Evolutionary conservation across 23 red algal genomes (phyloP), one percentile per base, ranked within the genome.

Genomic region (Cyanidium caldarium): DNA sequence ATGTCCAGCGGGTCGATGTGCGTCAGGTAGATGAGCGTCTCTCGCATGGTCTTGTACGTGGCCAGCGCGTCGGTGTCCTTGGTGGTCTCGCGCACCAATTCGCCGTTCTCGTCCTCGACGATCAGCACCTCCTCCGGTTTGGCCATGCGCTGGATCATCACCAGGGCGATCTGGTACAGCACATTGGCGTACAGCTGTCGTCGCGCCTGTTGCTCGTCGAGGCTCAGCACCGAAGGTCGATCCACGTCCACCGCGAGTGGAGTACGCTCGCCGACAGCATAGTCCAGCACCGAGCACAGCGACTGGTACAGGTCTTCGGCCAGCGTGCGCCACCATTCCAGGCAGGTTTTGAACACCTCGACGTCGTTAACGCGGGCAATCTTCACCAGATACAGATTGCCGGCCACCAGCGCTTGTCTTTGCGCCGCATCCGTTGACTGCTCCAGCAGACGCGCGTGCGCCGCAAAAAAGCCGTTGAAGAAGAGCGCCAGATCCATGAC

Each of bases 101-200:
- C 91, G 15, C 91, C 91, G 56, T 96, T 96, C 38, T 96, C 91
- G 42, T 96, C 91, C 45, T 96, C 91, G 1, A 96, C 91, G 78
- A 96, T 88, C 14, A 96, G 74, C 2, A 96, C 91, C 70, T 96
- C 91, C 72, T 96, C 91, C 3, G 91, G 91, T 66, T 96, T 96
- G 14, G 91, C 84, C 84, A 96, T 88, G 0, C 91, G 73, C 37
- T 70, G 72, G 57, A 96, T 96, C 68, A 96, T 85, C n/a, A 96
- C 83, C 56, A 61, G 51, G 23, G 51, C 51, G 21, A 61, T 61
- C 51, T 61, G 51, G 51, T 61, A 61, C 5, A 61, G 51, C 5
- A 61, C 51, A 28, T 28, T 61, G 10, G 51, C 51, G 51, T 61
- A 61, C n/a, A 61, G 51, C 51, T 61, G 51, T 16, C 51, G 51